Conservation (phyloP, 2,329 filamentous ascomycete species). For the Aspergillus sp. region DNA sequence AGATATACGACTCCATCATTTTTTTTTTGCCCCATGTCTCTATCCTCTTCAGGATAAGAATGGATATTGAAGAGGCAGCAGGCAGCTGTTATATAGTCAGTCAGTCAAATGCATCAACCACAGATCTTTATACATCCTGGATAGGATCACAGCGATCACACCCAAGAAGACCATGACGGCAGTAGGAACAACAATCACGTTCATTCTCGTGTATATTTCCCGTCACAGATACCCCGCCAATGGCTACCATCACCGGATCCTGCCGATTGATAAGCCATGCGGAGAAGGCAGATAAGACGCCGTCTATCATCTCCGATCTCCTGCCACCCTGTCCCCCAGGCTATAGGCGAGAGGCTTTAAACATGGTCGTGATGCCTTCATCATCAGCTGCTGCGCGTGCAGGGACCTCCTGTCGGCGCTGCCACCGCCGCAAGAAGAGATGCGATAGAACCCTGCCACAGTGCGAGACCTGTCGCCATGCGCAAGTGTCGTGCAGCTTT, state of each 20-base stretch:
- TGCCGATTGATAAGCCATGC: conserved; percentile 7
- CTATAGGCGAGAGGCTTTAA: background rate
- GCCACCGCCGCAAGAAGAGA: conserved; percentile 45
- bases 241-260: background rate
- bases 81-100: too few species aligned
- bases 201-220: too few species aligned
- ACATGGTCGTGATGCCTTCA: conserved; percentile 1
- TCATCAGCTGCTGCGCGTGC: conserved; percentile 22
- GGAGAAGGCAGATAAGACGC: conserved; percentile 7
- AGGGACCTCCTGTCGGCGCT: conserved; percentile 39
- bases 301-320: background rate
- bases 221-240: background rate
- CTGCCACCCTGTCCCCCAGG: background rate
- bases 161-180: too few species aligned
- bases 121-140: too few species aligned
- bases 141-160: too few species aligned
- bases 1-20: too few species aligned
- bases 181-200: too few species aligned
- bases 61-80: too few species aligned
- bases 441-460: conserved; percentile 42
- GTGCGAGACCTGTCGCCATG: conserved; percentile 40
- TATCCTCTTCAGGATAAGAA: too few species aligned
- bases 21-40: too few species aligned
- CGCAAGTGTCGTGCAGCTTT: conserved; percentile 42
- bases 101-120: too few species aligned